These are phyloP conservation scores for Baorangia bicolor DNA, from an alignment of 768 basidiomycete genomes.

Conservation along the genomic window DNA sequence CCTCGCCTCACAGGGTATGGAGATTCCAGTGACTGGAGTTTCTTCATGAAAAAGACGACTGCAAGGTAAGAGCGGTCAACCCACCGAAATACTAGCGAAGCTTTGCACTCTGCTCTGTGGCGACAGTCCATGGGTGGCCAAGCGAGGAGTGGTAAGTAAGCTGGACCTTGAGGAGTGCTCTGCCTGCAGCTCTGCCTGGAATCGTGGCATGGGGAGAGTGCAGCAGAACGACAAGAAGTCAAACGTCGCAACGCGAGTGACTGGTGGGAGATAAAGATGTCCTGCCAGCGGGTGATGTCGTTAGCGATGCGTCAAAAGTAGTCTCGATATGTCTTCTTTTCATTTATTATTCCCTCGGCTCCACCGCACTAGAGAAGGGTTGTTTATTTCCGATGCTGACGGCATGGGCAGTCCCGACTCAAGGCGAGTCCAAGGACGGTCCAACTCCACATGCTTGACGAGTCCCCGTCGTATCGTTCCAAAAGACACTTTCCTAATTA, in stretches of 20 bases:
- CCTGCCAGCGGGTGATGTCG: background rate
- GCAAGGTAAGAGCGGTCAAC: background rate
- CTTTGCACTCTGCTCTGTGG: constrained; percentile 26
- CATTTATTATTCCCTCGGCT: constrained; percentile 3
- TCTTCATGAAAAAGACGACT: background rate
- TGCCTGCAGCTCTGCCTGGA: background rate
- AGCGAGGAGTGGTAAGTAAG: constrained; percentile 9
- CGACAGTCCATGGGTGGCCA: constrained; percentile 8
- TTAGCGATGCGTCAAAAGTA: background rate
- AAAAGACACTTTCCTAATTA: background rate
- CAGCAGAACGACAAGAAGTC: background rate
- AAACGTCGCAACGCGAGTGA: background rate
- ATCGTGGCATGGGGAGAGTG: constrained; percentile 16
- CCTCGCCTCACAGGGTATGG: constrained; percentile 44
- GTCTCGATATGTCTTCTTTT: background rate
- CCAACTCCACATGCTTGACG: too few species aligned
- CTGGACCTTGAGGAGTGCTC: constrained; percentile 12
- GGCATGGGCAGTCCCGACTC: background rate
- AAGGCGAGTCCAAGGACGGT: too few species aligned
- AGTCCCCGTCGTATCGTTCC: too few species aligned
- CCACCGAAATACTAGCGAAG: constrained; percentile 26
- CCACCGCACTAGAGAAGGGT: background rate
- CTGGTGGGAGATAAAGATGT: background rate
- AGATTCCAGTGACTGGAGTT: constrained; percentile 24
- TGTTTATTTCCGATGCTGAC: constrained; percentile 4